Evolutionary conservation across 805 yeast genomes (phyloP), one percentile per base, ranked within the genome.

Genomic region (Jamesozyma gamospora): DNA sequence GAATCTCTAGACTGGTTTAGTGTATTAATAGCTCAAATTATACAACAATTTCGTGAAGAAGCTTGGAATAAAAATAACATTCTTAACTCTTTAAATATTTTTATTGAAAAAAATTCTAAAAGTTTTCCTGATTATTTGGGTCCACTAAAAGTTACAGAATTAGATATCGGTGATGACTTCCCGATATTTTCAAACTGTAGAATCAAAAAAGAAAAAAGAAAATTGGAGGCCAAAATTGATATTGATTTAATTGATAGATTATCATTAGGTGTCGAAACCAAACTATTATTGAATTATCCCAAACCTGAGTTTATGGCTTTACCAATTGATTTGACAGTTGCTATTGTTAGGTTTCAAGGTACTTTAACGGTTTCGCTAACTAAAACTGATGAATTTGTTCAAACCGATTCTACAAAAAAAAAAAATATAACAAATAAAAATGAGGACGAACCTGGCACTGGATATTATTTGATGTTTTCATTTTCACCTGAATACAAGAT

Each of bases 1-100:
- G 98, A 92, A 64, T 82, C 96, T 0, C 64, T 92, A 44, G 98
- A 92, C 58, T 92, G 98, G 98, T 86, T 92, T 60, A 92, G 90
- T 48, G 96, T 92, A 1, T 67, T 92, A 28, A 72, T 92, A 15
- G 98, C 96, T 0, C 96, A 92, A 58, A 79, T 87, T 7, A 77
- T 92, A 19, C 75, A 84, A 26, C 95, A 88, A 47, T 71, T 87
- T 45, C 72, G 98, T 41, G 72, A 79, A n/a, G 97, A 92, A 56
- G 97, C 97, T 0, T 63, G 85, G 41, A 69, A 74, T 32, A 77
- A 87, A 36, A 92, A 92, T 56, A 87, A 86, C 56, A 82, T 92
- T 19, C 77, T 88, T 44, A 80, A 82, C 47, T 78, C 87, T 1
- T 65, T 92, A 36, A 79, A 84, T 51, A 76, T 72, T 37, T 75